Evolutionary conservation across 306 rosid genomes (phyloP).

Genomic region (Nissolia schottii): DNA sequence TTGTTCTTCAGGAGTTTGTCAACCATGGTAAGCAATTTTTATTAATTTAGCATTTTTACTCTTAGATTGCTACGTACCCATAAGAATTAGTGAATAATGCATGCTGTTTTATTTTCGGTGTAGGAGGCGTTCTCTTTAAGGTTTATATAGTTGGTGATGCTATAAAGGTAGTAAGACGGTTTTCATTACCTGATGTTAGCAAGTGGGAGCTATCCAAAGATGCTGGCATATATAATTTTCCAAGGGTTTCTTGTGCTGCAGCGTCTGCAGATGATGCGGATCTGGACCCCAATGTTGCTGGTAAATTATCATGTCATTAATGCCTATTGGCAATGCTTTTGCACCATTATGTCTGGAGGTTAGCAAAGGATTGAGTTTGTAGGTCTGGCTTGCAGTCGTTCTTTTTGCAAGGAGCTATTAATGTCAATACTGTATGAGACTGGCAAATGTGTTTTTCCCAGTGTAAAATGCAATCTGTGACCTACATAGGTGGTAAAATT

Average conservation of each 20-base stretch:
- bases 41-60: constrained; percentile 7
- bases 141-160: constrained; percentile 93
- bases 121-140: constrained; percentile 92
- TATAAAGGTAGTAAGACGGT: constrained; percentile 86
- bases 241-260: constrained; percentile 94
- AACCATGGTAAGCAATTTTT: constrained; percentile 64
- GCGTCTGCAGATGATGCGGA: constrained; percentile 97
- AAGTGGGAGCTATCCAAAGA: constrained; percentile 65
- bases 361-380: not conserved
- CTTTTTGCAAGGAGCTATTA: not conserved
- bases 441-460: not conserved
- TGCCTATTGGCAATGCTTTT: not conserved
- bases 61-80: not conserved
- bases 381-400: not conserved
- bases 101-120: constrained; percentile 18
- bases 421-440: not conserved
- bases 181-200: constrained; percentile 81
- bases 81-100: not conserved
- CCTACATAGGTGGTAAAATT: not conserved
- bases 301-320: constrained; percentile 36
- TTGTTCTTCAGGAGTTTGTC: constrained; percentile 91
- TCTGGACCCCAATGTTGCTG: constrained; percentile 79
- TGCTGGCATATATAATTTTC: constrained; percentile 68
- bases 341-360: not conserved
- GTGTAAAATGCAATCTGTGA: not conserved